Conservation (phyloP, 2,329 filamentous ascomycete species). For the Sordariomycetes sp. region DNA sequence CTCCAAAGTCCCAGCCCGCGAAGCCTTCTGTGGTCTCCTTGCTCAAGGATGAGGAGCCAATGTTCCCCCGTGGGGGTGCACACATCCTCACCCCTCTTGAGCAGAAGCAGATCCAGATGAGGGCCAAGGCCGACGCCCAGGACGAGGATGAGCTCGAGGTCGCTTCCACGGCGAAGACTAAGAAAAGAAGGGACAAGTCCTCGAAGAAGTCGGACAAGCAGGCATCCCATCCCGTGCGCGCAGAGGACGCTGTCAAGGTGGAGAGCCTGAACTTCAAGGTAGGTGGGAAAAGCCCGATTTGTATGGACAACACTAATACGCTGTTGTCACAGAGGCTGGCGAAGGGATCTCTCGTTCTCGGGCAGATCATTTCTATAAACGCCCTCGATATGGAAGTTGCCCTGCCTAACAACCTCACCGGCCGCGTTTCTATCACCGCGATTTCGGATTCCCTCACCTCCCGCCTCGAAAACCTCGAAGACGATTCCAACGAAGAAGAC, state of each 20-base stretch:
- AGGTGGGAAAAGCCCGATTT: slow-evolving; percentile 14
- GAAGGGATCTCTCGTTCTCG: slow-evolving; percentile 79
- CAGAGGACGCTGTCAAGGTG: slow-evolving; percentile 53
- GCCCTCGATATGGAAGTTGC: slow-evolving; percentile 68
- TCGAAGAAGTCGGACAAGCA: slow-evolving; percentile 47
- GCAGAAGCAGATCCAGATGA: slow-evolving; percentile 89
- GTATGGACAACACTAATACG: slow-evolving; percentile 8
- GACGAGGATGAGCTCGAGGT: slow-evolving; percentile 66
- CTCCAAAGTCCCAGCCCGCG: slow-evolving; percentile 20
- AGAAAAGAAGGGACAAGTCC: slow-evolving; percentile 42
- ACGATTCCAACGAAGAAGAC: slow-evolving; percentile 40
- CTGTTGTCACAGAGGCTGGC: slow-evolving; percentile 54
- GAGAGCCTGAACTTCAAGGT: slow-evolving; percentile 88
- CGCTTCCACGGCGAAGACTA: slow-evolving; percentile 24
- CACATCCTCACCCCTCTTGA: slow-evolving; percentile 87
- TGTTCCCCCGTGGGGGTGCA: slow-evolving; percentile 87
- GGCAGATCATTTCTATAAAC: slow-evolving; percentile 74
- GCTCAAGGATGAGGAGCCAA: slow-evolving; percentile 68
- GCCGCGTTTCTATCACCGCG: slow-evolving; percentile 85
- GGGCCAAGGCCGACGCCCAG: slow-evolving; percentile 83
- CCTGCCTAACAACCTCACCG: slow-evolving; percentile 85
- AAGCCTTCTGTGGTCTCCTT: slow-evolving; percentile 29
- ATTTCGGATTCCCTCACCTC: slow-evolving; percentile 72
- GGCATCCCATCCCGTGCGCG: slow-evolving; percentile 26
- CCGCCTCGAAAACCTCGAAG: slow-evolving; percentile 56